phyloP scores from a whole-genome alignment of 2,329 filamentous ascomycete species.

The Botryotinia convoluta region DNA sequence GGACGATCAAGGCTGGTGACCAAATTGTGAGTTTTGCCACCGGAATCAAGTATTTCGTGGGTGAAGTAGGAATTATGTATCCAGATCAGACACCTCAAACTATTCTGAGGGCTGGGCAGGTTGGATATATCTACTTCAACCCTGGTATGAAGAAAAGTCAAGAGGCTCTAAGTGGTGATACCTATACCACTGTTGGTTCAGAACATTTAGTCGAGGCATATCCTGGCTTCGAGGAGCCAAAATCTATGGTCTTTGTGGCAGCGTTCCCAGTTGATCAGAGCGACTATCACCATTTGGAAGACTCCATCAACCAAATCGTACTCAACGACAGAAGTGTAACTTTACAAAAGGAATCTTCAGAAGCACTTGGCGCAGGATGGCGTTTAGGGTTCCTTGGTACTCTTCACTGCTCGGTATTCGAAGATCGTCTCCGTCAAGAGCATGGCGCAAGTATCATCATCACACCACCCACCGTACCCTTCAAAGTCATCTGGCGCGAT shows the following conservation, averaged over 20 bases:
- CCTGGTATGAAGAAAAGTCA: slow-evolving; percentile 97
- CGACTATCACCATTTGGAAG: slow-evolving; percentile 82
- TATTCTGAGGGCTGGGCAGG: slow-evolving; percentile 81
- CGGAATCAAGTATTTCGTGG: slow-evolving; percentile 83
- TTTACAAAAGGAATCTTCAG: slow-evolving; percentile 88
- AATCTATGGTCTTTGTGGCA: slow-evolving; percentile 98
- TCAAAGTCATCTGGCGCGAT: slow-evolving; percentile 76
- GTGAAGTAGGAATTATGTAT: slow-evolving; percentile 96
- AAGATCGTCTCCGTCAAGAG: slow-evolving; percentile 90
- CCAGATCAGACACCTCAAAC: slow-evolving; percentile 81
- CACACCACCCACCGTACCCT: slow-evolving; percentile 91
- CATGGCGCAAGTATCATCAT: slow-evolving; percentile 95
- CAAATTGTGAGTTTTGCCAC: slow-evolving; percentile 86
- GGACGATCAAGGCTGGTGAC: slow-evolving; percentile 77
- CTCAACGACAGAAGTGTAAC: slow-evolving; percentile 95
- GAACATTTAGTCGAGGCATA: slow-evolving; percentile 76
- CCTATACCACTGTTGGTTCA: slow-evolving; percentile 77
- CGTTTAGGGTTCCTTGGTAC: slow-evolving; percentile 94
- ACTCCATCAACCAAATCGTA: slow-evolving; percentile 90
- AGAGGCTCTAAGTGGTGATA: slow-evolving; percentile 95
- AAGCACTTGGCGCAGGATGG: slow-evolving; percentile 92
- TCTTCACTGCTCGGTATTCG: slow-evolving; percentile 97
- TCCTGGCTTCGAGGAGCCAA: slow-evolving; percentile 93
- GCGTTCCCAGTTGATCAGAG: slow-evolving; percentile 91
- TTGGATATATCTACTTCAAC: slow-evolving; percentile 96